Evolutionary conservation across 2,329 filamentous ascomycete species (phyloP).

Genomic region (Madurella fahalii): DNA sequence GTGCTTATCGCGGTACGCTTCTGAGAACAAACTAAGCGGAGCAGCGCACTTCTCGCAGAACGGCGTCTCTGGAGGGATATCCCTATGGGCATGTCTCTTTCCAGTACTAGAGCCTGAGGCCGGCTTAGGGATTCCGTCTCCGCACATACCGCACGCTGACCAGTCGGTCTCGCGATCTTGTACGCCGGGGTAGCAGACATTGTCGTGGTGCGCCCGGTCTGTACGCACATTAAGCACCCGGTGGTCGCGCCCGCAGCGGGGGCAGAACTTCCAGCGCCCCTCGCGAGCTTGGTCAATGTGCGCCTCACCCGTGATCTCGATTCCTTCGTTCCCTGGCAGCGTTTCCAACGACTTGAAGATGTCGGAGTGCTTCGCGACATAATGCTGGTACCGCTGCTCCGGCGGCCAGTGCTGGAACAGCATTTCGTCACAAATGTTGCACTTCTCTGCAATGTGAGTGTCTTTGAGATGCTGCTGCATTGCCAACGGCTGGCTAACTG

Average conservation of each 20-base stretch:
- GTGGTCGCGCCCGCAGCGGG: conserved; percentile 23
- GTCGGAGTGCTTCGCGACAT: conserved; percentile 29
- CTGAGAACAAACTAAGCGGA: conserved; percentile 2
- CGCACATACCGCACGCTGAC: conserved; percentile 14
- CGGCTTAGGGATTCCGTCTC: neutral
- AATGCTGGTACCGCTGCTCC: conserved; percentile 28
- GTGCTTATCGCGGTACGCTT: conserved; percentile 13
- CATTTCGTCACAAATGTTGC: conserved; percentile 35
- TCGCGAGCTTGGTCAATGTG: conserved; percentile 10
- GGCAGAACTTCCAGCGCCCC: conserved; percentile 17
- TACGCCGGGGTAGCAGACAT: conserved; percentile 18
- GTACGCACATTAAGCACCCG: neutral
- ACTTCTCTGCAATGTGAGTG: conserved; percentile 34
- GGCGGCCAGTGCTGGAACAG: conserved; percentile 31
- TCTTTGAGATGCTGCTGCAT: conserved; percentile 36
- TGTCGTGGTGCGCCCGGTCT: conserved; percentile 22
- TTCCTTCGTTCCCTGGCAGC: neutral
- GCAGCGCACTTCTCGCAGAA: conserved; percentile 18
- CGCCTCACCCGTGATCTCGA: neutral
- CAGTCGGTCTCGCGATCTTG: conserved; percentile 5
- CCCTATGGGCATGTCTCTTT: neutral
- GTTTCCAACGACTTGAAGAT: conserved; percentile 3
- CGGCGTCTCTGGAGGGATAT: neutral
- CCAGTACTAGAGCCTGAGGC: neutral
- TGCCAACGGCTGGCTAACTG: conserved; percentile 26